Evolutionary conservation across 805 yeast genomes (phyloP), one percentile per base, ranked within the genome.

Genomic region (Starmerella bacillaris): DNA sequence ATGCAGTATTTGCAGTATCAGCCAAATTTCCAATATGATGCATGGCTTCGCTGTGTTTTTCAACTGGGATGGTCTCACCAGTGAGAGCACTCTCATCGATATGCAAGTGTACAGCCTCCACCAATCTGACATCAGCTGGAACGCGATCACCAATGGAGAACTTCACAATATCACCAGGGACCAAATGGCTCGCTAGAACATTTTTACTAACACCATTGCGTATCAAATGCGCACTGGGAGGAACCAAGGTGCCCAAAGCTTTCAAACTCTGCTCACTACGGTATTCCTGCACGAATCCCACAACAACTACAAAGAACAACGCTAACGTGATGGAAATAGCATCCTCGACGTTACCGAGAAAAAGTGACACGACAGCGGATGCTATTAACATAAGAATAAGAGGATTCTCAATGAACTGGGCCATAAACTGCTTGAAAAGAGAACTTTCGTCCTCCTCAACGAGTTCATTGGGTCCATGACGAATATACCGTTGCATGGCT

Each of bases 241-340:
- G 99, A 5, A 89, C 95, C 47, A 89, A 66, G 51, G 78, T 78
- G 54, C 78, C 84, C 40, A 89, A 66, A 0, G 96, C 96, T 54
- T 84, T 92, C 39, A 89, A 61, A 4, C 94, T 79, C 61, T 89
- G 78, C 51, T 89, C 99, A 2, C 94, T 79, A 50, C 95, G 68
- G 51, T 84, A 84, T 56, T 89, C 99, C 59, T 89, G 99, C 21
- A 89, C 84, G 59, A 89, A 89, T 0, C 99, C 99, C 24, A 89
- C 99, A 1, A 89, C 71, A 9, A 89, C 95, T 21, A 89, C 99
- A 46, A 89, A 84, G 30, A 79, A 48, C 33, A 89, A 80, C 3
- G 98, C 98, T 43, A 84, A 62, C 0, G 95, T 75, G 47, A 89
- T 89, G 45, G 89, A 74, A n/a, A 89, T 61, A 2, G 96, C 93